Conservation (phyloP, 2,329 filamentous ascomycete genomes). For the Xylariaceae sp. region DNA sequence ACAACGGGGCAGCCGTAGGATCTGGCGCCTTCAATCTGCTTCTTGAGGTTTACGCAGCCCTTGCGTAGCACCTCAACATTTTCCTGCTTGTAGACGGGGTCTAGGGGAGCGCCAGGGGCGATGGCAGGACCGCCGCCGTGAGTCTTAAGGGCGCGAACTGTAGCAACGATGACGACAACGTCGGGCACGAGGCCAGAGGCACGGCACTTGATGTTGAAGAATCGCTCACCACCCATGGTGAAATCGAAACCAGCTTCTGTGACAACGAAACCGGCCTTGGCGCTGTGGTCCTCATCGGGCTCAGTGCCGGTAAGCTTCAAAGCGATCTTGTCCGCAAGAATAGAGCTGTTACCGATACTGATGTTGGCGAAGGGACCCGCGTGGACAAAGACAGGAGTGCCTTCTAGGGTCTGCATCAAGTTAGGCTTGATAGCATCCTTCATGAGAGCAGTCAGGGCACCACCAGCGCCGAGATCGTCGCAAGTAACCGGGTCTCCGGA, state of each 20-base stretch:
- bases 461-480: constrained; percentile 89
- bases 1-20: constrained; percentile 89
- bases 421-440: constrained; percentile 98
- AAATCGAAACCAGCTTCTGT: constrained; percentile 99
- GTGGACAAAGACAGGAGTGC: constrained; percentile 95
- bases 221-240: constrained; percentile 98
- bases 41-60: constrained; percentile 89
- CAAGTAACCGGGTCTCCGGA: constrained; percentile 88
- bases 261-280: constrained; percentile 86
- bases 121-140: constrained; percentile 96
- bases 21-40: constrained; percentile 89
- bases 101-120: constrained; percentile 75
- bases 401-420: constrained; percentile 96
- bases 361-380: constrained; percentile 98
- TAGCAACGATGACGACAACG: constrained; percentile 90
- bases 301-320: constrained; percentile 95
- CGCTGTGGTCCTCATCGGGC: constrained; percentile 74
- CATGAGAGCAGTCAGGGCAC: constrained; percentile 90
- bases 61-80: constrained; percentile 85
- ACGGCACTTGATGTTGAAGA: constrained; percentile 99
- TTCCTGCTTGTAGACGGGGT: constrained; percentile 85
- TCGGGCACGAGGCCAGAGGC: constrained; percentile 89
- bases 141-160: constrained; percentile 91
- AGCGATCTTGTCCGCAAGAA: constrained; percentile 90
- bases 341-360: constrained; percentile 92